Conservation (phyloP, 2,329 filamentous ascomycete genomes). For the Colletotrichum liaoningense region DNA sequence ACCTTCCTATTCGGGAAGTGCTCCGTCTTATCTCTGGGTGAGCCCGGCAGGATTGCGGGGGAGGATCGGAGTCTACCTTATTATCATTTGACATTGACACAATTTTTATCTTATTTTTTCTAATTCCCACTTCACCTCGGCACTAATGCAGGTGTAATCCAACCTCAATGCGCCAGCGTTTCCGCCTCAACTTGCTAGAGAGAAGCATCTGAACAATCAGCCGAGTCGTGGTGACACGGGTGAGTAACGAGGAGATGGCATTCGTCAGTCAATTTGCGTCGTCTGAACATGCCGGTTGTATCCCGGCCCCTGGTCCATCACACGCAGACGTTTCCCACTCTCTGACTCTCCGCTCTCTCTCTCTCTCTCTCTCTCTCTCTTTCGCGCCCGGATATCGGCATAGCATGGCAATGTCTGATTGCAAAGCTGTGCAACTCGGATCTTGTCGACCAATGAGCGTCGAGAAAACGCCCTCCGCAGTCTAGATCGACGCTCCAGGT, state of each 20-base stretch:
- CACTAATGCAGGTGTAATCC: slow-evolving; percentile 33
- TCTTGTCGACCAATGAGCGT: slow-evolving; percentile 5
- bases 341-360: background rate
- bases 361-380: background rate
- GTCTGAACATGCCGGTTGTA: background rate
- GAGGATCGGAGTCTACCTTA: background rate
- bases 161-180: background rate
- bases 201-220: background rate
- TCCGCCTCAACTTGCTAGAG: slow-evolving; percentile 13
- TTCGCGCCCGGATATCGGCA: slow-evolving; percentile 13
- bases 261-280: background rate
- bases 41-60: slow-evolving; percentile 17
- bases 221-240: background rate
- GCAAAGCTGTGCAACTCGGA: background rate
- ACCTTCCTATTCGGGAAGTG: slow-evolving; percentile 28
- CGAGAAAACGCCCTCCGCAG: background rate
- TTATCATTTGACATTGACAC: background rate
- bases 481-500: slow-evolving; percentile 4
- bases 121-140: background rate
- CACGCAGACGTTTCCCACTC: background rate
- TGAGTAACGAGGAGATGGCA: background rate
- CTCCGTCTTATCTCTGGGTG: slow-evolving; percentile 28
- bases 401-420: slow-evolving; percentile 2
- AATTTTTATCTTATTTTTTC: background rate
- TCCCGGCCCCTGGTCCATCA: background rate